Conservation (phyloP, 805 yeast genomes). For the Kregervanrija fluxuum region DNA sequence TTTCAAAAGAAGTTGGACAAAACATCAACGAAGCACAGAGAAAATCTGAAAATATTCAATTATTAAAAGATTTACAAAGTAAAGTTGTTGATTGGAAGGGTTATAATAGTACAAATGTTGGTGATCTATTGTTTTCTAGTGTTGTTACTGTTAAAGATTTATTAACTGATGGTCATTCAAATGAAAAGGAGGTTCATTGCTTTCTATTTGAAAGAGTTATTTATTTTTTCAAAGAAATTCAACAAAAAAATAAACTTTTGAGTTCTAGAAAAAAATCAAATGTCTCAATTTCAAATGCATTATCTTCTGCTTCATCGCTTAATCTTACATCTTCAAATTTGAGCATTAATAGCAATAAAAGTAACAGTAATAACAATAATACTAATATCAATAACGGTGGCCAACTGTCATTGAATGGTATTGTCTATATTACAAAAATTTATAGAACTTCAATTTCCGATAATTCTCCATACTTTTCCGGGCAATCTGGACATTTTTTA, state of each 20-base stretch:
- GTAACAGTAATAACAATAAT: background rate
- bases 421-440: constrained; percentile 24
- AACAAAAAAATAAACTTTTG: constrained; percentile 42
- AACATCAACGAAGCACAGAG: constrained; percentile 92
- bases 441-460: constrained; percentile 25
- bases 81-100: constrained; percentile 92
- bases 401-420: constrained; percentile 24
- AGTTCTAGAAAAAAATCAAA: constrained; percentile 41
- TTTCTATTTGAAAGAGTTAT: constrained; percentile 72
- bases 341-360: too few relatives aligned
- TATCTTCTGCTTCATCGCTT: constrained; percentile 1
- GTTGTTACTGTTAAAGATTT: constrained; percentile 60
- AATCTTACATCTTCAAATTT: too few relatives aligned
- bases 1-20: constrained; percentile 77
- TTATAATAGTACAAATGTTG: constrained; percentile 68
- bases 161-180: constrained; percentile 42
- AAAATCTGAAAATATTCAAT: constrained; percentile 75
- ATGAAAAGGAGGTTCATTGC: constrained; percentile 82
- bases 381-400: constrained; percentile 5
- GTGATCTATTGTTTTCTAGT: constrained; percentile 75
- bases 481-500: constrained; percentile 43
- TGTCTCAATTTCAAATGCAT: constrained; percentile 30
- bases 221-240: constrained; percentile 56
- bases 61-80: constrained; percentile 58
- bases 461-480: constrained; percentile 20